Percentiles rank a stretch among this genome's conserved stretches.
Conservation (phyloP, 345 rosid species). For the Salix dunnii region DNA sequence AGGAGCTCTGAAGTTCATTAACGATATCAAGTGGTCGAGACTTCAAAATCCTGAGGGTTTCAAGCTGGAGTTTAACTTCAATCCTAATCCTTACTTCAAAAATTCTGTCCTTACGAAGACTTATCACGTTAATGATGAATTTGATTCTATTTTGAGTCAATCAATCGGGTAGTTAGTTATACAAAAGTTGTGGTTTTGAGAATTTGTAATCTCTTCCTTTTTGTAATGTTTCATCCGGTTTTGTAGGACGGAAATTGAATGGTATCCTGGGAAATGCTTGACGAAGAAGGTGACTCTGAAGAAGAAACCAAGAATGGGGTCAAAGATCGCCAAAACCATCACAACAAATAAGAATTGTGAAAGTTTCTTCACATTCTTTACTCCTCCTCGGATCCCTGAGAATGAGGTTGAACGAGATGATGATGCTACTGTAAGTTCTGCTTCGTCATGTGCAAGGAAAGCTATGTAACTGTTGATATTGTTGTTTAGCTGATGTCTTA, state of each 20-base stretch:
- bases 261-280: too few relatives aligned
- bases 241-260: conserved; percentile 25
- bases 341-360: not conserved
- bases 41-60: conserved; percentile 26
- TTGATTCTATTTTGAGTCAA: conserved; percentile 23
- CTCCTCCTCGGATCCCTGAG: conserved; percentile 12
- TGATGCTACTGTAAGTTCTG: conserved; percentile 19
- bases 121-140: conserved; percentile 28
- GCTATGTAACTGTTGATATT: not conserved
- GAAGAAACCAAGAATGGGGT: too few relatives aligned
- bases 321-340: too few relatives aligned
- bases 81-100: conserved; percentile 31
- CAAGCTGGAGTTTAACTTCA: conserved; percentile 33
- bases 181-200: not conserved
- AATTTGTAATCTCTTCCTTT: not conserved
- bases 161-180: conserved; percentile 18
- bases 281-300: conserved; percentile 11
- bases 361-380: conserved; percentile 22
- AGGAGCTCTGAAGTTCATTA: conserved; percentile 28
- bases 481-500: not conserved
- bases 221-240: not conserved
- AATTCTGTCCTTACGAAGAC: conserved; percentile 25
- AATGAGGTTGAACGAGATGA: conserved; percentile 19
- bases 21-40: conserved; percentile 29
- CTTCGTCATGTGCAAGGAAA: not conserved